These are phyloP conservation scores for Aureobasidium namibiae DNA, from an alignment of 2,329 filamentous ascomycete species.

Conservation along the genomic window DNA sequence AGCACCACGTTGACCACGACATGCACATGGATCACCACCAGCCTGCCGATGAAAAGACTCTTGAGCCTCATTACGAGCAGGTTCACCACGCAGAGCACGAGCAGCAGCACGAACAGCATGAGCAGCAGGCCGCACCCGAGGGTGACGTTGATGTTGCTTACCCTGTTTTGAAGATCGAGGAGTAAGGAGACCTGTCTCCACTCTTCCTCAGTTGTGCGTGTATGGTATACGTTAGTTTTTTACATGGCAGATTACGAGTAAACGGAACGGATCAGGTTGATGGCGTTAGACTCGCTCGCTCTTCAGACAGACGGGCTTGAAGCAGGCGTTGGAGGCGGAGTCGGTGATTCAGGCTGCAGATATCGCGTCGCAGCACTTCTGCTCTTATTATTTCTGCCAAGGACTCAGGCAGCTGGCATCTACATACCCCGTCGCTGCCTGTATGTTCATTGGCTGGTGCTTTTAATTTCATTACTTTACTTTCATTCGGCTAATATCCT, in stretches of 20 bases:
- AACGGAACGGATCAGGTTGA: slow-evolving; percentile 4
- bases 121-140: neutral
- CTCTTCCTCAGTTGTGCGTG: neutral
- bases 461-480: neutral
- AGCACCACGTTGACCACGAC: slow-evolving; percentile 9
- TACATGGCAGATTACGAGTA: neutral
- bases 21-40: slow-evolving; percentile 14
- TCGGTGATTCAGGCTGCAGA: neutral
- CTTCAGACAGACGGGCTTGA: neutral
- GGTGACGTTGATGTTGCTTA: slow-evolving; percentile 1
- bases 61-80: slow-evolving; percentile 5
- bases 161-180: slow-evolving; percentile 11
- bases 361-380: neutral
- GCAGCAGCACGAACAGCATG: slow-evolving; percentile 2
- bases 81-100: slow-evolving; percentile 4
- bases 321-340: neutral
- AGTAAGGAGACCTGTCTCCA: neutral
- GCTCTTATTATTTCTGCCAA: neutral
- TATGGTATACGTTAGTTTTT: neutral
- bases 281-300: slow-evolving; percentile 6
- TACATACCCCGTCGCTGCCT: slow-evolving; percentile 8
- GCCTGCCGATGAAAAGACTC: slow-evolving; percentile 4
- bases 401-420: neutral
- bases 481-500: neutral
- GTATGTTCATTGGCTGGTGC: neutral